These are phyloP conservation scores for Oropetium thomaeum DNA, from an alignment of 176 grass and related monocot species.

Conservation along the genomic window DNA sequence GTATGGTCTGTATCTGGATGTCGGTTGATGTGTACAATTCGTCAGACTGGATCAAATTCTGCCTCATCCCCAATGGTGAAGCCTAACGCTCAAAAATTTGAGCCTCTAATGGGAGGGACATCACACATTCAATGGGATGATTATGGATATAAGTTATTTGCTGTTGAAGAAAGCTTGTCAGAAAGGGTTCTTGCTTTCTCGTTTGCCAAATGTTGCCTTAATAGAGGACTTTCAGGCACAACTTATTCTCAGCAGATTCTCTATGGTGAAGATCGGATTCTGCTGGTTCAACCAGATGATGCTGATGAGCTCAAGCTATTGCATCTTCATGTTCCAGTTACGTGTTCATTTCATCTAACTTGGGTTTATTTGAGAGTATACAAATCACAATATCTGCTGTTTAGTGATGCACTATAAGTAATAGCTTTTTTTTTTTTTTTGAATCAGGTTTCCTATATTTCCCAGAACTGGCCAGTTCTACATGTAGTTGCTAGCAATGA, in stretches of 20 bases:
- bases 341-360: conserved; percentile 38
- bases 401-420: conserved; percentile 9
- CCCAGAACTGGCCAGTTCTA: conserved; percentile 93
- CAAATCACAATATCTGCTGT: conserved; percentile 1
- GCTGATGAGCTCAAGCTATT: conserved; percentile 92
- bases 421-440: not conserved
- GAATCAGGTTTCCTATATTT: conserved; percentile 87
- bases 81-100: conserved; percentile 61
- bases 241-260: conserved; percentile 85
- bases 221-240: conserved; percentile 79
- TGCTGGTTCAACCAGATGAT: conserved; percentile 80
- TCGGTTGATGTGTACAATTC: conserved; percentile 93
- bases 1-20: conserved; percentile 98
- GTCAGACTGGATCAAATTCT: conserved; percentile 76
- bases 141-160: conserved; percentile 86
- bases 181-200: conserved; percentile 87
- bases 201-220: conserved; percentile 90
- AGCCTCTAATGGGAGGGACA: conserved; percentile 86
- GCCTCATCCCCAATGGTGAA: conserved; percentile 79
- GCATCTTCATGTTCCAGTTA: conserved; percentile 98
- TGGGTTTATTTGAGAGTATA: conserved; percentile 28
- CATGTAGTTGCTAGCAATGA: conserved; percentile 92
- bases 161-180: conserved; percentile 83
- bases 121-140: conserved; percentile 97
- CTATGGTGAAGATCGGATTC: conserved; percentile 82